Conservation (phyloP, 164 flowering plant genomes). For the Cinnamomum micranthum region DNA sequence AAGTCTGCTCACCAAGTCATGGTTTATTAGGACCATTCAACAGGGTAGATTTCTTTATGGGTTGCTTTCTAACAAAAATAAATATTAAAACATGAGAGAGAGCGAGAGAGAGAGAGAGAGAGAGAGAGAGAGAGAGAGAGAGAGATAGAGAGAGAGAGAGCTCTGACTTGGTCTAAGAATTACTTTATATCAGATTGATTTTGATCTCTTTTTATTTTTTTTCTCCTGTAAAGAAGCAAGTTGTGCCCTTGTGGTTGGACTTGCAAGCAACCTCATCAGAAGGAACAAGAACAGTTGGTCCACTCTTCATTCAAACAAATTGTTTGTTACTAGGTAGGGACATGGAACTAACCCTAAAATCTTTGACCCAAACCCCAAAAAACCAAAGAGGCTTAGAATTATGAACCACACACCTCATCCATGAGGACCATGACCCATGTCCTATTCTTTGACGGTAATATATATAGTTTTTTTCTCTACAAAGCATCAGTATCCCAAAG, state of each 20-base stretch:
- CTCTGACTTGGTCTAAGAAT: neutral
- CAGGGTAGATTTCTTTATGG: neutral
- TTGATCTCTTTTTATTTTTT: neutral
- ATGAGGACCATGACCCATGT: neutral
- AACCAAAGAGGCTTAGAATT: neutral
- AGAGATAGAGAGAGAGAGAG: constrained; percentile 2
- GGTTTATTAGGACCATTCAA: neutral
- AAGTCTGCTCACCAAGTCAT: constrained; percentile 4
- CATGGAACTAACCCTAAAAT: neutral
- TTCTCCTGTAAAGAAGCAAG: constrained; percentile 1
- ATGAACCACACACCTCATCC: neutral
- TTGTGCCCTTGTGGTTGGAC: constrained; percentile 8
- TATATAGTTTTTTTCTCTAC: neutral
- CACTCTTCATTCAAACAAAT: neutral
- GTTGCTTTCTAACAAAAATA: neutral
- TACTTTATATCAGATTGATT: neutral
- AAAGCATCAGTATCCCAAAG: neutral
- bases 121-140: constrained; percentile 1
- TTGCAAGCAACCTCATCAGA: constrained; percentile 1
- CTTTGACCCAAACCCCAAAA: neutral
- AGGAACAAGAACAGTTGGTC: constrained; percentile 5
- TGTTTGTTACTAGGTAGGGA: neutral
- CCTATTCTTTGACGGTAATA: neutral
- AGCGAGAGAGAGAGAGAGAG: constrained; percentile 4
- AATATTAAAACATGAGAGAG: neutral